Base-by-base conservation (phyloP, 495 filamentous ascomycete genomes). In the Durotheca rogersii region DNA sequence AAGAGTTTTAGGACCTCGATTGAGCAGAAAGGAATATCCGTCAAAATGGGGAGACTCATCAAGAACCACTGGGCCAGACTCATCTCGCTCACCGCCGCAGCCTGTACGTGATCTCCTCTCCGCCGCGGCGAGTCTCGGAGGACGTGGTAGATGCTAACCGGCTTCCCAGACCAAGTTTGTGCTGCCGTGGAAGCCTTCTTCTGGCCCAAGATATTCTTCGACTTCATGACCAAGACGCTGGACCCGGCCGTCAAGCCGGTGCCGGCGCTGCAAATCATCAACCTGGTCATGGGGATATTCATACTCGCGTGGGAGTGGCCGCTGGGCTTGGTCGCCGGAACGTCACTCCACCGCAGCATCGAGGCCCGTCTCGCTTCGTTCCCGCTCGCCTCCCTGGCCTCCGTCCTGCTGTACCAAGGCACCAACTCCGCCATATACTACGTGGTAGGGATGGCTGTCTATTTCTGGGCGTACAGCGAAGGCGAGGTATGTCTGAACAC, bases 201-300 rank as follows among this genome's bases (percentile, higher is more conserved):
- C 80, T 99, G 91, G 91, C 94, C 94, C 44, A 99, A 99, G 73
- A 82, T 97, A 56, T 94, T 99, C 74, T 99, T 88, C 87, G 94
- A 99, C 72, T 94, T 95, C 68, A 73, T 88, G 58, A 95, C 94
- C 48, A 90, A 91, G 59, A 90, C 88, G 64, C 83, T 99, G 54
- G 87, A 97, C 63, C 78, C 73, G 34, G 86, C 86, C 42, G 90
- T 97, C 42, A 87, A 84, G 49, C 93, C 92, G 2, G 64, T 92
- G 21, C 94, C 94, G n/a, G 72, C 89, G 43, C 81, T 99, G 4
- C 94, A 99, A 68, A 89, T 86, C 62, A 76, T 97, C 70, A 99
- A 99, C 64, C 75, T 99, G n/a, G n/a, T 96, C 41, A 80, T 93
- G 67, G 93, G 89, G 32, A 51, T 99, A 56, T 49, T 88, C 44